A percentile compares a stretch with the other conserved stretches of the same genome.
These are phyloP conservation scores for Prunus campanulata DNA, from an alignment of 306 rosid genomes.

Conservation along the genomic window DNA sequence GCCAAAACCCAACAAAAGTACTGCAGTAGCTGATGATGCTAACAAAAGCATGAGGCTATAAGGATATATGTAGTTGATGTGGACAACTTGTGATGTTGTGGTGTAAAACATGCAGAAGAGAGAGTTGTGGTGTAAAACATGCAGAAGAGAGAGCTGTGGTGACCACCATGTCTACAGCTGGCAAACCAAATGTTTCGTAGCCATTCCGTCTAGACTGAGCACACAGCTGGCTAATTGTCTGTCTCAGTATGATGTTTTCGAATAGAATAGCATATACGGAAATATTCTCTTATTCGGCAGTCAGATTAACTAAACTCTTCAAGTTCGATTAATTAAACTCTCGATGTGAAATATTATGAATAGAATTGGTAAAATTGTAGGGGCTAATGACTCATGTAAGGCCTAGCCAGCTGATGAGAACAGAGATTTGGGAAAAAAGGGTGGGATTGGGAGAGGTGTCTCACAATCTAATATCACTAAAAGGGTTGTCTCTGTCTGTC, in stretches of 20 bases:
- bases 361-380: not conserved
- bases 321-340: too few relatives aligned
- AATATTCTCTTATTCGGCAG: not conserved
- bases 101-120: not conserved
- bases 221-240: not conserved
- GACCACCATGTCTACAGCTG: slow-evolving; percentile 14
- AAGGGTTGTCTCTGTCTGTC: not conserved
- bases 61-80: slow-evolving; percentile 4
- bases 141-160: not conserved
- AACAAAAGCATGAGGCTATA: not conserved
- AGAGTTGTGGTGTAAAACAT: not conserved
- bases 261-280: not conserved
- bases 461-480: not conserved
- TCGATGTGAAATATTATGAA: too few relatives aligned
- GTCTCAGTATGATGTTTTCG: too few relatives aligned
- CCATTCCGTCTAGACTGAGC: not conserved
- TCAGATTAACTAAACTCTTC: not conserved
- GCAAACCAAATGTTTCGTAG: not conserved
- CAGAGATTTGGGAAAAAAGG: not conserved
- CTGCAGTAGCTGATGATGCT: not conserved
- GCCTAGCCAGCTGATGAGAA: not conserved
- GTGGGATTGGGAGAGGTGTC: not conserved
- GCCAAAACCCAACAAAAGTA: not conserved
- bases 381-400: not conserved
- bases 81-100: slow-evolving; percentile 9